Evolutionary conservation across 1,139 yeast genomes (phyloP).

Genomic region (Meyerozyma guilliermondii): DNA sequence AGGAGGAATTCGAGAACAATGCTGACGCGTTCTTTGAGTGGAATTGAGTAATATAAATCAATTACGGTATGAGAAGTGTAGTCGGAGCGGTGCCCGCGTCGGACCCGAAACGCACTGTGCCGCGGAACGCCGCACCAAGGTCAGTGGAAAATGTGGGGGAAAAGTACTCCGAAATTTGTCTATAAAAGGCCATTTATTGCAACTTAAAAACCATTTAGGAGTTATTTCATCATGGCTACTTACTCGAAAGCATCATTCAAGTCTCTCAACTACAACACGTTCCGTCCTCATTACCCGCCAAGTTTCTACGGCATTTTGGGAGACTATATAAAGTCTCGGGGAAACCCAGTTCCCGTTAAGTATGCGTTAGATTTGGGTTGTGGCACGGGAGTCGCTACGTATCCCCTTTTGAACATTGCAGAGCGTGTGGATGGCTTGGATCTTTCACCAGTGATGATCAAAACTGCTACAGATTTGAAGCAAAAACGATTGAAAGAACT

Average conservation of each 20-base stretch:
- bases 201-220: not conserved
- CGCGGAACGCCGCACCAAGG: constrained; percentile 1
- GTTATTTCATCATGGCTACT: constrained; percentile 51
- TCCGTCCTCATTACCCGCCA: constrained; percentile 64
- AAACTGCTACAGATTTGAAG: constrained; percentile 27
- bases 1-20: not conserved
- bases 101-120: constrained; percentile 1
- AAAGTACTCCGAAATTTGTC: not conserved
- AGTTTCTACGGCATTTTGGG: constrained; percentile 44
- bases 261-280: constrained; percentile 51
- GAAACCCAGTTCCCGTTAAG: constrained; percentile 15
- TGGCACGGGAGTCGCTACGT: constrained; percentile 39
- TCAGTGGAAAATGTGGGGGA: not conserved
- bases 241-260: constrained; percentile 58
- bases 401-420: constrained; percentile 29
- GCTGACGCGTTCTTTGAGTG: not conserved
- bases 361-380: constrained; percentile 34
- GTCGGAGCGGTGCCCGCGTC: not conserved
- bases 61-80: not conserved
- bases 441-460: constrained; percentile 29
- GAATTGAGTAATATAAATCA: not conserved
- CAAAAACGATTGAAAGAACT: constrained; percentile 18
- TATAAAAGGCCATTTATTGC: not conserved
- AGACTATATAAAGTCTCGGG: constrained; percentile 17
- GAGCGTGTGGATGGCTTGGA: constrained; percentile 31